Evolutionary conservation across 257 asterid genomes (phyloP).

Genomic region (Fraxinus excelsior): DNA sequence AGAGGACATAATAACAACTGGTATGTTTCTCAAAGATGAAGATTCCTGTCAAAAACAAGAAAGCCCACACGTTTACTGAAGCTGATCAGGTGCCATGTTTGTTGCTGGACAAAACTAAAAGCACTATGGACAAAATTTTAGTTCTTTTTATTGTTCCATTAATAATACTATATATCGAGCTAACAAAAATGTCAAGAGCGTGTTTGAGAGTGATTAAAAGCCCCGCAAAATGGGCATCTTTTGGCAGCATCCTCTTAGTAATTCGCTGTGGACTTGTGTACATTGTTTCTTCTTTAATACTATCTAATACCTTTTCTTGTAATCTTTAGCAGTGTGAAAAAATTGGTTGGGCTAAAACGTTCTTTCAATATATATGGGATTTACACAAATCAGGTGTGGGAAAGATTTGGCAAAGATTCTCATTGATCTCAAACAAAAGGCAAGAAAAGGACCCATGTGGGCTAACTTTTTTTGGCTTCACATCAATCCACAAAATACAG

Average conservation of each 20-base stretch:
- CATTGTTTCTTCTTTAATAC: background rate
- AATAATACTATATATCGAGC: background rate
- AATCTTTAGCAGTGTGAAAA: no score
- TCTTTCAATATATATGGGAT: conserved; percentile 31
- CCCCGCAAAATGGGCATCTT: background rate
- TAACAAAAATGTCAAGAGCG: background rate
- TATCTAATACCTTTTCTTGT: background rate
- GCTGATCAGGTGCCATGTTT: background rate
- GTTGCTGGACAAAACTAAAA: background rate
- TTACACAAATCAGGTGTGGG: conserved; percentile 35
- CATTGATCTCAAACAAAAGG: conserved; percentile 45
- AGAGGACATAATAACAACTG: conserved; percentile 98
- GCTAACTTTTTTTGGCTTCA: conserved; percentile 23
- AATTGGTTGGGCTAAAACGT: conserved; percentile 21
- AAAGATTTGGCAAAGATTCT: conserved; percentile 49
- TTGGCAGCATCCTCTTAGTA: background rate
- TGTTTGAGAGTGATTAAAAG: background rate
- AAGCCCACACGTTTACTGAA: conserved; percentile 2
- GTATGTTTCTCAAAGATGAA: conserved; percentile 73
- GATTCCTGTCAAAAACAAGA: conserved; percentile 63
- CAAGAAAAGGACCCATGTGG: conserved; percentile 42
- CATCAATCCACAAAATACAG: conserved; percentile 24
- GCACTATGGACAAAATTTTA: background rate
- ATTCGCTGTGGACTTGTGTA: no score
- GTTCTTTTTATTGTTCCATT: background rate